Evolutionary conservation across 2,329 filamentous ascomycete species (phyloP), one percentile per base, ranked within the genome.

Genomic region (Venturia nashicola): DNA sequence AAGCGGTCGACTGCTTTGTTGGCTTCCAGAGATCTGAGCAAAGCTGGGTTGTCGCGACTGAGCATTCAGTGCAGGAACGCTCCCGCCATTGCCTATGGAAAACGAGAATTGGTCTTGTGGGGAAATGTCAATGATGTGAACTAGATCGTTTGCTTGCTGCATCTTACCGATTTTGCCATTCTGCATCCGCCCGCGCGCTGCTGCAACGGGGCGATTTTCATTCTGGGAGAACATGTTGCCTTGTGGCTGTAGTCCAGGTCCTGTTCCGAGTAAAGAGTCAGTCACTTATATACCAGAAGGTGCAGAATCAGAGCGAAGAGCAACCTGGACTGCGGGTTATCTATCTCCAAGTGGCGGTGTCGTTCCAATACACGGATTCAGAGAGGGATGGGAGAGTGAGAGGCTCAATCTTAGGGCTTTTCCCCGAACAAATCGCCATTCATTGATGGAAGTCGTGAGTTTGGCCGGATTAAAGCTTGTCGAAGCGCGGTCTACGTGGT

Each of bases 21-120:
- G 82, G 59, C 77, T 78, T 59, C 79, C 77, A 67, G 83, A 78
- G 67, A 80, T 82, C 72, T 83, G 81, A 67, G 82, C 81, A 71
- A 83, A 84, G 68, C 78, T 83, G 57, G 79, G 78, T 27, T 57
- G 51, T 57, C 51, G 51, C 27, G 51, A 57, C 51, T 57, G 51
- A 36, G 59, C 59, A 61, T 46, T 43, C 27, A 61, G 23, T n/a
- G 59, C 40, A 61, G 40, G 11, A 34, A 61, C 39, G 39, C 59
- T 57, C 32, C 40, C 59, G 71, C 65, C 60, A 64, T 36, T n/a
- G 16, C 40, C 34, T 20, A 51, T 40, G 18, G 39, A 20, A 43
- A 39, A 61, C 8, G 55, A 43, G 34, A 32, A 39, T 18, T 20
- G 34, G 64, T 59, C 44, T 59, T 16, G 8, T 7, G 20, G 12